phyloP scores from a whole-genome alignment of 352 stramenopile genomes.

The Phytophthora constricta region DNA sequence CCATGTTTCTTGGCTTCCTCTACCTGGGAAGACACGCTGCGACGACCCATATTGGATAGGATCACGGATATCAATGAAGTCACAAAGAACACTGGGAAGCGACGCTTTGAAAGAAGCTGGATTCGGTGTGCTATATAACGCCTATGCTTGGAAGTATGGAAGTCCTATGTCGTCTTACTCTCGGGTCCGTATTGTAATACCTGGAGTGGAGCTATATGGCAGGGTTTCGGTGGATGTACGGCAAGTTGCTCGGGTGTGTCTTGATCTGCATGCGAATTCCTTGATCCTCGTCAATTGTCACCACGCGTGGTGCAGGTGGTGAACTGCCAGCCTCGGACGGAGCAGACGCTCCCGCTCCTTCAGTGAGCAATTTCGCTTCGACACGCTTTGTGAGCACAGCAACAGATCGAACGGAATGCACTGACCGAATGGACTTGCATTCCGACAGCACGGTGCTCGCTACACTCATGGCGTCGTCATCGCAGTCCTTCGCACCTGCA shows the following conservation, averaged over 20 bases:
- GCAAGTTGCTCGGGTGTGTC: conserved; percentile 89
- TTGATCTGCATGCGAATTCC: conserved; percentile 90
- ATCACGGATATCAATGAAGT: not conserved
- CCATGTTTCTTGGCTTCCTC: conserved; percentile 67
- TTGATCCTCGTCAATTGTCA: conserved; percentile 91
- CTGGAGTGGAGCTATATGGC: conserved; percentile 63
- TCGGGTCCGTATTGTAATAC: no score
- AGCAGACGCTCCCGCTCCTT: conserved; percentile 2
- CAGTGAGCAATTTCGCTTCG: conserved; percentile 66
- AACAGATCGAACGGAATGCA: conserved; percentile 85
- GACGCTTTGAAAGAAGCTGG: conserved; percentile 30
- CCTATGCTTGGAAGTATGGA: no score
- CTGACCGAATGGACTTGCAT: conserved; percentile 87
- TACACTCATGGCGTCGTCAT: conserved; percentile 75
- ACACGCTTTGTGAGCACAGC: conserved; percentile 73
- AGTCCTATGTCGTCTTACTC: no score
- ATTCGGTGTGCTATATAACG: conserved; percentile 22
- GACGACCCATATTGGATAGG: conserved; percentile 49
- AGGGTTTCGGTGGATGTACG: conserved; percentile 95
- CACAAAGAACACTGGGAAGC: conserved; percentile 15
- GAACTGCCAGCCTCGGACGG: conserved; percentile 32
- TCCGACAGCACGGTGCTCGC: conserved; percentile 82
- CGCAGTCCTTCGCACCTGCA: conserved; percentile 42
- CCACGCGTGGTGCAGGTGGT: conserved; percentile 71
- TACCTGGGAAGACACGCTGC: conserved; percentile 55